Conservation (phyloP, 441 rosid species). For the Geranium incanum region DNA sequence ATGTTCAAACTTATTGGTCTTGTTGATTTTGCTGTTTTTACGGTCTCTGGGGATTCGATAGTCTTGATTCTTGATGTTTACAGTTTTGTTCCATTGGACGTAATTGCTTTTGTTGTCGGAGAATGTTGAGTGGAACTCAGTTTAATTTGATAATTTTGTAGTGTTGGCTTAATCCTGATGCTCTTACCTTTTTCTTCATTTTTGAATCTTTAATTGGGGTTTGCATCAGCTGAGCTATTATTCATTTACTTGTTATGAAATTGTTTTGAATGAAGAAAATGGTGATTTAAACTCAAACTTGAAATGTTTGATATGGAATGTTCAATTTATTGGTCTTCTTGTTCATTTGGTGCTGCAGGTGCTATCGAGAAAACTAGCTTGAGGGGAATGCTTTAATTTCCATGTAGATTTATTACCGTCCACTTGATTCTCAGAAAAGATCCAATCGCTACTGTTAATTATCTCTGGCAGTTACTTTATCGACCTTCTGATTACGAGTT, state of each 20-base stretch:
- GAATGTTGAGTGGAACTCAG: background rate
- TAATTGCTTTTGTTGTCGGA: too few species aligned
- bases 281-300: background rate
- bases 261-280: background rate
- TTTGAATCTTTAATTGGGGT: background rate
- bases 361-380: slow-evolving; percentile 18
- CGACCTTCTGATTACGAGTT: slow-evolving; percentile 23
- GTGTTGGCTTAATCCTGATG: background rate
- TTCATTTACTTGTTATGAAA: background rate
- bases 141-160: too few species aligned
- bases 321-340: background rate
- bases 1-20: background rate
- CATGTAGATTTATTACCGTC: slow-evolving; percentile 17
- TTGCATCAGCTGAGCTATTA: background rate
- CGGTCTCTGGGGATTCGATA: too few species aligned
- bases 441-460: slow-evolving; percentile 20
- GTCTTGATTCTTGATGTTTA: too few species aligned
- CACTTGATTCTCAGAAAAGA: slow-evolving; percentile 21
- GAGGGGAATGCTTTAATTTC: slow-evolving; percentile 26
- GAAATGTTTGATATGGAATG: background rate
- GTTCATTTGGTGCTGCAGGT: slow-evolving; percentile 11
- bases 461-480: slow-evolving; percentile 25
- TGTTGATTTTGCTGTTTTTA: background rate
- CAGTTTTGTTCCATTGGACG: too few species aligned
- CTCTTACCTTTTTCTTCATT: background rate